A percentile compares a stretch with the other conserved stretches of the same genome.
Conservation (phyloP, 2,329 filamentous ascomycete genomes). For the Paecilomyces variotii region DNA sequence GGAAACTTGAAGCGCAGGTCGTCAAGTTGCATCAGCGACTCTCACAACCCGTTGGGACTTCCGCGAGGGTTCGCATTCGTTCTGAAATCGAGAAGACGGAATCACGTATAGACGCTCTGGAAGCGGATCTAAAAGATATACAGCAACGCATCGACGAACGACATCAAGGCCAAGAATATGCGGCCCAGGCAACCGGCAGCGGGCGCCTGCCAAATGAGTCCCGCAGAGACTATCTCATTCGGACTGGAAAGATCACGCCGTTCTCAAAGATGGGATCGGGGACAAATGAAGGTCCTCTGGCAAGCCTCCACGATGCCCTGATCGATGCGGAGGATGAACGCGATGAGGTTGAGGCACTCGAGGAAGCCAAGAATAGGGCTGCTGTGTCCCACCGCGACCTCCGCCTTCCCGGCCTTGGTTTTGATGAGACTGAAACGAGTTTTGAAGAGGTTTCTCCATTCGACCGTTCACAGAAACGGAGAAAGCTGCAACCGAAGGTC, state of each 20-base stretch:
- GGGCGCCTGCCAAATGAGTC: conserved; percentile 68
- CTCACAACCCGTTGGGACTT: conserved; percentile 45
- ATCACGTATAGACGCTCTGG: conserved; percentile 55
- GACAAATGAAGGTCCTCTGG: conserved; percentile 50
- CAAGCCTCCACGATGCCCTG: conserved; percentile 67
- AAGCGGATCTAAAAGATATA: conserved; percentile 71
- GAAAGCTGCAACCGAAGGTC: conserved; percentile 19
- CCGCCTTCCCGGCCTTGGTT: conserved; percentile 63
- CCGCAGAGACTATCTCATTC: conserved; percentile 80
- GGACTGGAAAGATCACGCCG: conserved; percentile 94
- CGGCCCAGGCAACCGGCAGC: conserved; percentile 35
- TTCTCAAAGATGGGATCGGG: conserved; percentile 71
- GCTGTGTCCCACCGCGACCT: conserved; percentile 64
- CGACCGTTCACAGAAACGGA: conserved; percentile 24
- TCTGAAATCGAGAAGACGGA: conserved; percentile 58
- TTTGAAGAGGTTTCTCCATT: conserved; percentile 10
- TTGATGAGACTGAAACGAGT: conserved; percentile 36
- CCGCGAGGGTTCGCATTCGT: conserved; percentile 38
- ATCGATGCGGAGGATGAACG: conserved; percentile 71
- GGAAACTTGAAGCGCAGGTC: conserved; percentile 59
- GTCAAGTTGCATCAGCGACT: conserved; percentile 51
- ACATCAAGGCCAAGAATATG: conserved; percentile 48
- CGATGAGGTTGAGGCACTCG: conserved; percentile 42
- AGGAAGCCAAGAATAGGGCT: conserved; percentile 28
- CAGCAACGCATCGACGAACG: conserved; percentile 71